Percentiles rank a stretch among this genome's conserved stretches.
phyloP scores from a whole-genome alignment of 176 grass and related monocot species.

The Bromus sterilis region DNA sequence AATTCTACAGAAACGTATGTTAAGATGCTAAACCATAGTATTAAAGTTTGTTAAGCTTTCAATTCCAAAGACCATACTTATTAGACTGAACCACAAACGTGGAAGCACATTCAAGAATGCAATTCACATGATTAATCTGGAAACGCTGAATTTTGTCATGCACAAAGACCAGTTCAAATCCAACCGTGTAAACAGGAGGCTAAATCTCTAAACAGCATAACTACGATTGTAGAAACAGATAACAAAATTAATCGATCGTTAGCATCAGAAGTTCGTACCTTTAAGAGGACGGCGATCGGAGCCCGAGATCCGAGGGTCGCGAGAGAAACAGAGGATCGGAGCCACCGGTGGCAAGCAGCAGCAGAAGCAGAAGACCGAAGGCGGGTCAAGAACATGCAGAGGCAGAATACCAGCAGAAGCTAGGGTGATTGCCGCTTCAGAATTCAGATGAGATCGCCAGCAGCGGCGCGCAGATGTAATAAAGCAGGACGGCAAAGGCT shows the following conservation, averaged over 20 bases:
- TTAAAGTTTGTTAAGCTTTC: background rate
- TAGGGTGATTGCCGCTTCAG: background rate
- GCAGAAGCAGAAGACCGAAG: background rate
- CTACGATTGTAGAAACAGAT: background rate
- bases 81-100: background rate
- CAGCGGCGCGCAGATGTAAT: background rate
- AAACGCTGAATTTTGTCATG: no score
- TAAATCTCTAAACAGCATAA: background rate
- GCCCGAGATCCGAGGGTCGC: conserved; percentile 9
- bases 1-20: background rate
- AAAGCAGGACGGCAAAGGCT: no score
- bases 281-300: background rate
- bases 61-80: background rate
- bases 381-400: background rate
- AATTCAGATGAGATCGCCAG: background rate
- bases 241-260: background rate
- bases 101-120: background rate
- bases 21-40: background rate
- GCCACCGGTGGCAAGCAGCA: background rate
- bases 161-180: background rate
- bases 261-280: conserved; percentile 18
- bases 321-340: background rate
- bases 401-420: background rate
- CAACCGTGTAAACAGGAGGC: background rate
- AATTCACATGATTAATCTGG: background rate